Evolutionary conservation across 1,139 yeast species (phyloP).

Genomic region (Protomyces macrosporus): DNA sequence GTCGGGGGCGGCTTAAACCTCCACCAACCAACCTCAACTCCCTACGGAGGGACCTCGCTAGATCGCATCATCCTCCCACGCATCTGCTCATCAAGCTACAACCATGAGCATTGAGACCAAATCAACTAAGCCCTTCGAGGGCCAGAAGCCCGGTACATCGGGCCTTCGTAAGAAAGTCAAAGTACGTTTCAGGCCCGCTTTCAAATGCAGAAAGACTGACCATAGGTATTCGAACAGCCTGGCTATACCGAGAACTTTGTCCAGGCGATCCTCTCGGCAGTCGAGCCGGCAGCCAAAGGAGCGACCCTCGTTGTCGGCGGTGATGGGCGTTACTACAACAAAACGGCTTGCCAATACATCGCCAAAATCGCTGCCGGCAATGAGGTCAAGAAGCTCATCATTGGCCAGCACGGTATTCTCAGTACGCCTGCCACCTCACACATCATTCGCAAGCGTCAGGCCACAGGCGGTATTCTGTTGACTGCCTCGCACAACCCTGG

Average conservation of each 20-base stretch:
- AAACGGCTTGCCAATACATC: conserved; percentile 71
- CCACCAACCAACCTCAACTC: too few species aligned
- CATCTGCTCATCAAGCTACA: too few species aligned
- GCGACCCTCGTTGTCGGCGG: conserved; percentile 90
- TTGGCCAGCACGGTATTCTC: conserved; percentile 82
- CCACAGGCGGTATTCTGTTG: conserved; percentile 92
- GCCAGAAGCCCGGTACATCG: conserved; percentile 97
- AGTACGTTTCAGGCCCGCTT: background rate
- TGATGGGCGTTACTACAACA: conserved; percentile 91
- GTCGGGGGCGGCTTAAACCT: too few species aligned
- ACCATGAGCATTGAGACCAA: conserved; percentile 35
- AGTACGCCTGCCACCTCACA: conserved; percentile 97
- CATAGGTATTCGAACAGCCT: conserved; percentile 62
- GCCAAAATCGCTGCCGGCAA: conserved; percentile 84
- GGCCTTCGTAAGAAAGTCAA: conserved; percentile 88
- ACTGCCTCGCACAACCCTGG: conserved; percentile 99
- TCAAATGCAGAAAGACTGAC: background rate
- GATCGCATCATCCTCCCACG: too few species aligned
- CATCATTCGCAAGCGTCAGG: conserved; percentile 67
- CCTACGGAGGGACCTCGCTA: too few species aligned
- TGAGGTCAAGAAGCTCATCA: conserved; percentile 67
- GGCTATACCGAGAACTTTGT: conserved; percentile 90
- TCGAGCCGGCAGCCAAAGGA: conserved; percentile 78
- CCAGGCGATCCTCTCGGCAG: conserved; percentile 76
- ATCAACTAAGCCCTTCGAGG: conserved; percentile 70